Evolutionary conservation across 768 basidiomycete genomes (phyloP).

Genomic region (Lactarius hengduanensis): DNA sequence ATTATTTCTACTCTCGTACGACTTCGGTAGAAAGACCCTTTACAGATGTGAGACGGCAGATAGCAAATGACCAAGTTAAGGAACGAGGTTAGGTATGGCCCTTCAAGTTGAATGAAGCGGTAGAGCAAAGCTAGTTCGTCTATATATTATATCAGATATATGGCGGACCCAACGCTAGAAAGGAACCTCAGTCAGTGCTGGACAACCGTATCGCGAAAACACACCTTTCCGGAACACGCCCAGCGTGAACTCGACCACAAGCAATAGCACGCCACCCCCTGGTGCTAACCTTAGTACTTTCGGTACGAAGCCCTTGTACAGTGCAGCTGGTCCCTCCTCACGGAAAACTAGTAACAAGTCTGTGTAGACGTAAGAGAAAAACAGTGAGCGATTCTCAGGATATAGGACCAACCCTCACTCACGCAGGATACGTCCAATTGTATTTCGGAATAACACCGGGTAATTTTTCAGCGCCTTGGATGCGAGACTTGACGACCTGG

Average conservation of each 20-base stretch:
- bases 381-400: not conserved
- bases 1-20: not conserved
- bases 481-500: conserved; percentile 94
- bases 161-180: conserved; percentile 20
- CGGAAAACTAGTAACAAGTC: conserved; percentile 72
- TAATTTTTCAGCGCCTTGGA: conserved; percentile 66
- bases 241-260: conserved; percentile 90
- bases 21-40: not conserved
- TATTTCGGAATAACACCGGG: conserved; percentile 72
- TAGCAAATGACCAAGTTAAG: not conserved
- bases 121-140: not conserved
- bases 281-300: conserved; percentile 95
- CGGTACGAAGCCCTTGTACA: conserved; percentile 95
- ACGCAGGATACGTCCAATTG: conserved; percentile 93
- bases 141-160: conserved; percentile 9
- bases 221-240: conserved; percentile 71
- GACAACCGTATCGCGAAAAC: not conserved
- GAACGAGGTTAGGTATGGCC: not conserved
- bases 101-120: too few relatives aligned
- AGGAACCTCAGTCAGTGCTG: not conserved
- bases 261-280: conserved; percentile 88
- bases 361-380: conserved; percentile 28
- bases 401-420: conserved; percentile 5
- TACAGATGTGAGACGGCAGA: not conserved
- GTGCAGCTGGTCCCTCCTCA: conserved; percentile 81